These are phyloP conservation scores for Rhizopus arrhizus DNA, from an alignment of 371 early-diverging fungal genomes.

Conservation along the genomic window DNA sequence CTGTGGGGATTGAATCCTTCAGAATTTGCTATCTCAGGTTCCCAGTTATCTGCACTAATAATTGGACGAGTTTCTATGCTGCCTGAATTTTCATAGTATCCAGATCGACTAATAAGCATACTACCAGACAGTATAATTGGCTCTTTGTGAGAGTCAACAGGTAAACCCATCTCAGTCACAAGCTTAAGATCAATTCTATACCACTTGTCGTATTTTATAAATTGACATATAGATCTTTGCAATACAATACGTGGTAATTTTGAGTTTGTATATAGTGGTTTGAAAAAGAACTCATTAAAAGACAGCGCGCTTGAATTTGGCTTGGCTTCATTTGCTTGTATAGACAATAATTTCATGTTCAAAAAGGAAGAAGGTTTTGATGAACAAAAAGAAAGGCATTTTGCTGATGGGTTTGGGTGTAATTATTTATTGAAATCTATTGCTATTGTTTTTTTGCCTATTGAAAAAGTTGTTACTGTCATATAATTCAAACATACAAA, in stretches of 20 bases:
- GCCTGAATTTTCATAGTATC: not conserved
- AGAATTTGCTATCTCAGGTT: constrained; percentile 4
- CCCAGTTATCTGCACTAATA: constrained; percentile 4
- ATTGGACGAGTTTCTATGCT: not conserved
- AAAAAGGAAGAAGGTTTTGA: too few species aligned
- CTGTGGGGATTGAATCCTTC: constrained; percentile 7
- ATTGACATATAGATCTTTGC: constrained; percentile 10
- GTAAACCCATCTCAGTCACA: constrained; percentile 25
- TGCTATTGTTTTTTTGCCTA: too few species aligned
- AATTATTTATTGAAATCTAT: too few species aligned
- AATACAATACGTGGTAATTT: constrained; percentile 29
- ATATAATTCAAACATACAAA: too few species aligned
- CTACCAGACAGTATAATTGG: not conserved
- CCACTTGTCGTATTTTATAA: constrained; percentile 17
- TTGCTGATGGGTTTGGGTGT: too few species aligned
- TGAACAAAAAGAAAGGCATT: too few species aligned
- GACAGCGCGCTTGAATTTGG: not conserved
- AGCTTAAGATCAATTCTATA: constrained; percentile 17
- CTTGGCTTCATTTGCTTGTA: not conserved
- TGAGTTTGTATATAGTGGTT: constrained; percentile 19
- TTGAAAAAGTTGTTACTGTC: too few species aligned
- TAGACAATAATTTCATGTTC: not conserved
- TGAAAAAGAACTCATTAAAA: not conserved
- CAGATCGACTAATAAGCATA: not conserved
- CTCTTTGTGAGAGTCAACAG: not conserved